Evolutionary conservation across 1,139 yeast genomes (phyloP), one percentile per base, ranked within the genome.

Genomic region (Pichia terricola): DNA sequence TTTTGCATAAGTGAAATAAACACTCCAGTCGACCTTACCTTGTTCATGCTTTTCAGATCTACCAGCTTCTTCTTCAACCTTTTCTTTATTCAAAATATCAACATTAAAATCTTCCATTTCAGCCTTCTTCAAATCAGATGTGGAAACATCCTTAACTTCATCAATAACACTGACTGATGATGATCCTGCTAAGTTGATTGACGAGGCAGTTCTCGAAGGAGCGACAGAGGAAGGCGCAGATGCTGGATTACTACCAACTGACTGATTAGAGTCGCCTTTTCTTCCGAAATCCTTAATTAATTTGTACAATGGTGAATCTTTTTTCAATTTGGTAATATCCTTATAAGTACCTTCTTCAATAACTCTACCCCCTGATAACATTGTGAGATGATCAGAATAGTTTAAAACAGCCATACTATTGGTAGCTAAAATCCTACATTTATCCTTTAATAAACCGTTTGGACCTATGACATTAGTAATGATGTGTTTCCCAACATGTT

Each of bases 11-110:
- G 78, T 86, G 49, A 66, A 56, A 63, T 91, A 91, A 38, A 94
- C 89, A 35, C 74, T 72, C 95, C 95, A 86, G 59, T 86, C 84
- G 44, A 91, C 98, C 59, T 87, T 80, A 50, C 98, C 99, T 62
- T 87, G 94, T 65, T 91, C 95, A 50, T 83, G 75, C 53, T 80
- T 89, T 64, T 94, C 98, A 53, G 71, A 70, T 54, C 80, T 68
- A 22, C 60, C 62, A 4, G 58, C 49, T 31, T 33, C 66, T 46
- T 62, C 62, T 16, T 68, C 57, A 37, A 66, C 72, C 31, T 66
- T 73, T 40, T 72, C 77, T 43, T 67, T 70, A 41, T 67, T 73
- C 35, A 57, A 63, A 39, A 53, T 47, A 25, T 53, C 55, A 2
- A 49, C 56, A 25, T 48, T 53, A 34, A 53, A 57, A 38, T 56